phyloP scores from a whole-genome alignment of 2,329 filamentous ascomycete genomes.

The Emmonsiellopsis sp. region DNA sequence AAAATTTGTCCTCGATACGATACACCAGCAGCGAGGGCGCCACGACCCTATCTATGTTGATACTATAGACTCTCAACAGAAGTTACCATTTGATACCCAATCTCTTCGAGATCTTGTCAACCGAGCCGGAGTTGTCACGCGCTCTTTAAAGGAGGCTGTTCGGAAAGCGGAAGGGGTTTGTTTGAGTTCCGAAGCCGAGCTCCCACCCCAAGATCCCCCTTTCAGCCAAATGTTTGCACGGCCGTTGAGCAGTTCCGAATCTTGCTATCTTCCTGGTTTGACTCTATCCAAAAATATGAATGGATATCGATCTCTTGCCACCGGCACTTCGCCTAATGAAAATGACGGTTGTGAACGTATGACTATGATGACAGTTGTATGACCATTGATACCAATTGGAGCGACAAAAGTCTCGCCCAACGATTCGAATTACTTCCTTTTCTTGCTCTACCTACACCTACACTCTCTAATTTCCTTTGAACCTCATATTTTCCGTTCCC shows the following conservation, averaged over 20 bases:
- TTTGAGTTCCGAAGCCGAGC: conserved; percentile 15
- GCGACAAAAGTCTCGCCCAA: background rate
- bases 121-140: conserved; percentile 39
- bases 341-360: conserved; percentile 9
- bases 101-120: conserved; percentile 53
- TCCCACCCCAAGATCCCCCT: conserved; percentile 30
- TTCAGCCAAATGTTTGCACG: conserved; percentile 41
- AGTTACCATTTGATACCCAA: conserved; percentile 57
- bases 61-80: conserved; percentile 30
- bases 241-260: conserved; percentile 22
- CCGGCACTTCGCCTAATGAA: conserved; percentile 3
- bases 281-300: background rate
- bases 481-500: background rate
- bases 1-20: conserved; percentile 52
- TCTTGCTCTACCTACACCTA: background rate
- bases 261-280: conserved; percentile 3
- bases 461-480: background rate
- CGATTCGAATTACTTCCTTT: background rate
- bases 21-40: conserved; percentile 41
- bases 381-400: background rate
- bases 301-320: conserved; percentile 1
- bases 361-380: conserved; percentile 7
- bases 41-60: conserved; percentile 12
- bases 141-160: conserved; percentile 40
- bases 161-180: conserved; percentile 40